phyloP scores from a whole-genome alignment of 371 early-diverging fungal species.

The Mucor circinelloides region DNA sequence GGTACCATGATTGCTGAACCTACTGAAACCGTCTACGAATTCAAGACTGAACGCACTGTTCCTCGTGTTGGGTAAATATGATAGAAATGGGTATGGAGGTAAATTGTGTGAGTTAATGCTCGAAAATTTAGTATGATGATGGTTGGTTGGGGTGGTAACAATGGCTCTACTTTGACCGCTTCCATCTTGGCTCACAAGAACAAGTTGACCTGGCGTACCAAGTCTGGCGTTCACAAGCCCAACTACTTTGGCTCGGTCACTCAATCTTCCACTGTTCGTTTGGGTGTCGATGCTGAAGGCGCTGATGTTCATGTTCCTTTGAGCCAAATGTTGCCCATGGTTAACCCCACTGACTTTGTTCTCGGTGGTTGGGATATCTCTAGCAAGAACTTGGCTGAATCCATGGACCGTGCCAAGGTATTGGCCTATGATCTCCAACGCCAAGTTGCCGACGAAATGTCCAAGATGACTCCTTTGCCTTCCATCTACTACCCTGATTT shows the following conservation, averaged over 20 bases:
- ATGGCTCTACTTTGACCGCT: conserved; percentile 96
- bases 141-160: conserved; percentile 99
- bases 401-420: conserved; percentile 94
- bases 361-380: conserved; percentile 98
- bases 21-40: conserved; percentile 83
- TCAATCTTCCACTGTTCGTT: conserved; percentile 92
- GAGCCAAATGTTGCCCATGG: conserved; percentile 90
- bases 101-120: background rate
- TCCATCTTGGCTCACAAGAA: conserved; percentile 91
- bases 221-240: conserved; percentile 86
- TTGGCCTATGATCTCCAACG: conserved; percentile 95
- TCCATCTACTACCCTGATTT: conserved; percentile 97
- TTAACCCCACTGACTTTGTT: conserved; percentile 93
- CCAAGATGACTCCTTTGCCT: conserved; percentile 81
- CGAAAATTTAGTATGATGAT: conserved; percentile 83
- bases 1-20: conserved; percentile 80
- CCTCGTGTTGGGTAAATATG: conserved; percentile 78
- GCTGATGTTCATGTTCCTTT: conserved; percentile 91
- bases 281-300: conserved; percentile 82
- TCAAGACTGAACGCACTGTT: conserved; percentile 83
- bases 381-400: conserved; percentile 78
- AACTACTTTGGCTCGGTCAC: conserved; percentile 97
- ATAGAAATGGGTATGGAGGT: background rate
- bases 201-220: conserved; percentile 89
- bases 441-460: conserved; percentile 83